A percentile compares a stretch with the other conserved stretches of the same genome.
phyloP scores from a whole-genome alignment of 202 grass and related monocot species.

The Eragrostis tef region DNA sequence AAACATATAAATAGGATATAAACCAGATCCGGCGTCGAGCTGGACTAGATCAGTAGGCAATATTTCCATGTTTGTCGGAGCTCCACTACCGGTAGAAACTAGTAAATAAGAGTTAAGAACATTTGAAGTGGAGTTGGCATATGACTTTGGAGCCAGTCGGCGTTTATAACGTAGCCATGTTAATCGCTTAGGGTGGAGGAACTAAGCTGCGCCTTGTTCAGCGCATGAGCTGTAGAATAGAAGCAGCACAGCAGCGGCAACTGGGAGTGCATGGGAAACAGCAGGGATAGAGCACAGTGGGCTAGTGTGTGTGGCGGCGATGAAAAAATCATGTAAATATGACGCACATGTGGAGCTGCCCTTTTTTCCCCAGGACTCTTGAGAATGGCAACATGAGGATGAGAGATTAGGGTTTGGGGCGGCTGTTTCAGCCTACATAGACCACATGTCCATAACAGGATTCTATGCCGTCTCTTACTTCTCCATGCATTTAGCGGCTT shows the following conservation, averaged over 20 bases:
- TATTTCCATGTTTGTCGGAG: not conserved
- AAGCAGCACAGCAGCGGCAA: not conserved
- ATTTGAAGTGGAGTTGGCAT: not conserved
- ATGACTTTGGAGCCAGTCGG: not conserved
- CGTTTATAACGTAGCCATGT: not conserved
- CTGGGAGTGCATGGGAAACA: not conserved
- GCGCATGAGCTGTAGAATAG: not conserved
- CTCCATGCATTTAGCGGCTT: no score
- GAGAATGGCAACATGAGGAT: not conserved
- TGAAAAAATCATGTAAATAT: not conserved
- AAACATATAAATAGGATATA: not conserved
- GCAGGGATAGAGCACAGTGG: no score
- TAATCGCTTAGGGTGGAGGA: not conserved
- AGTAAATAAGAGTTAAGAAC: not conserved
- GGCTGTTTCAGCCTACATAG: not conserved
- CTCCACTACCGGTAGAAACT: not conserved
- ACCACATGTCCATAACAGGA: not conserved
- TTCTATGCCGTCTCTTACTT: no score
- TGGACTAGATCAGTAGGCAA: not conserved
- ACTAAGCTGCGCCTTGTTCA: not conserved
- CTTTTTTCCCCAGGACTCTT: no score
- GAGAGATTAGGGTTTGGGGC: not conserved
- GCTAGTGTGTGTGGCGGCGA: not conserved
- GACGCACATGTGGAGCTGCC: not conserved
- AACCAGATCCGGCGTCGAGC: not conserved